Conservation (phyloP, 2,329 filamentous ascomycete species). For the Xylaria sp. region DNA sequence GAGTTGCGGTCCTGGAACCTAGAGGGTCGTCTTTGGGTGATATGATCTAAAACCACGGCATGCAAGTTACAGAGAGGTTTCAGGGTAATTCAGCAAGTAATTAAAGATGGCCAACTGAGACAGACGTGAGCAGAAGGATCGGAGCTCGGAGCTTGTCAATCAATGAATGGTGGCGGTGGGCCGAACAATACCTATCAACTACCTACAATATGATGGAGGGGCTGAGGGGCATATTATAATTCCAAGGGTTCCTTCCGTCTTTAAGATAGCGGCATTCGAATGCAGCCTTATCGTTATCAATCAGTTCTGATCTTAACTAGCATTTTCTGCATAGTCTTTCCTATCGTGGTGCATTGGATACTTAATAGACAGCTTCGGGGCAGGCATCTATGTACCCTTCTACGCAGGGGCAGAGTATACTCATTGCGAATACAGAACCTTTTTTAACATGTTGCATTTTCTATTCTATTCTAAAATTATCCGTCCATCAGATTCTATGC, state of each 20-base stretch:
- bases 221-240: constrained; percentile 28
- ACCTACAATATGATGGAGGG: constrained; percentile 22
- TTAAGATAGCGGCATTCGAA: background rate
- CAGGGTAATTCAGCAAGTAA: background rate
- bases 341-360: background rate
- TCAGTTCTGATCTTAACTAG: constrained; percentile 13
- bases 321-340: constrained; percentile 9
- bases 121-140: constrained; percentile 36
- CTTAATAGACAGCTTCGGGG: too few relatives aligned
- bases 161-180: constrained; percentile 1
- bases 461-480: background rate
- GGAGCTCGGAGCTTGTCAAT: constrained; percentile 42
- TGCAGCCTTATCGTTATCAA: constrained; percentile 38
- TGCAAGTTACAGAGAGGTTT: background rate
- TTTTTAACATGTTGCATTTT: background rate
- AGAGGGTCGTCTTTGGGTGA: constrained; percentile 2
- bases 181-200: constrained; percentile 2
- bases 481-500: background rate
- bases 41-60: background rate
- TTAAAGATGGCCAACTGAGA: background rate
- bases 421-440: background rate
- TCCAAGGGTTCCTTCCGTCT: constrained; percentile 4
- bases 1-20: background rate
- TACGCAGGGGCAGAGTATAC: background rate
- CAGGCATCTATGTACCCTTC: background rate